Evolutionary conservation across 805 yeast genomes (phyloP), one percentile per base, ranked within the genome.

Genomic region (Metschnikowia kofuensis): DNA sequence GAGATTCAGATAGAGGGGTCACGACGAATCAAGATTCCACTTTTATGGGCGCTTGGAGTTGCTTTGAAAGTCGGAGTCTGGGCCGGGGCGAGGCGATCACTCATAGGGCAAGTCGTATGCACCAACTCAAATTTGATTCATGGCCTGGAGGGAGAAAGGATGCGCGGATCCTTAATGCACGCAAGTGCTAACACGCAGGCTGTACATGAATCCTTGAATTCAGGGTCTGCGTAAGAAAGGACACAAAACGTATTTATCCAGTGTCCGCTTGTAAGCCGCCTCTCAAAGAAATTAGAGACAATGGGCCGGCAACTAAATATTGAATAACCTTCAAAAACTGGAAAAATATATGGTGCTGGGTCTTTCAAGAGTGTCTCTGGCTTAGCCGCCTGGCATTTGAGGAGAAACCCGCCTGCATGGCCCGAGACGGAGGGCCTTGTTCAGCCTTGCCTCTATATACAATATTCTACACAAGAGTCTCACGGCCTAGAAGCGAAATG

Each of bases 401-500:
- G 31, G 21, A 30, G n/a, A 40, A n/a, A 27, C 35, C 26, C 26
- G 11, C 36, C 48, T 36, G 40, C 26, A 36, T 35, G 11, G 30
- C 30, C 13, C 8, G 15, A 12, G 44, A 42, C 44, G 44, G 40
- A 31, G 28, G 21, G 12, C 15, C 44, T 9, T 16, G 29, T 39
- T 15, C 30, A 29, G 38, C 35, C 7, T 27, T 13, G n/a, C 21
- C 6, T 7, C 35, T 30, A 12, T 38, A 42, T 47, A 40, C 49
- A 41, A 29, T 6, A 7, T 13, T 13, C 7, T 28, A 7, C 15
- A 34, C 40, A 34, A 15, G 27, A n/a, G 8, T 14, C 4, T 32
- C 15, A 37, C 50, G 50, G 50, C 35, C 50, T 42, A 42, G 50
- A 47, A 47, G 50, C 50, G 50, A 47, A 28, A 37, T 13, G 21